Conservation (phyloP, 73 alveolate species). For the Breviolum minutum region DNA sequence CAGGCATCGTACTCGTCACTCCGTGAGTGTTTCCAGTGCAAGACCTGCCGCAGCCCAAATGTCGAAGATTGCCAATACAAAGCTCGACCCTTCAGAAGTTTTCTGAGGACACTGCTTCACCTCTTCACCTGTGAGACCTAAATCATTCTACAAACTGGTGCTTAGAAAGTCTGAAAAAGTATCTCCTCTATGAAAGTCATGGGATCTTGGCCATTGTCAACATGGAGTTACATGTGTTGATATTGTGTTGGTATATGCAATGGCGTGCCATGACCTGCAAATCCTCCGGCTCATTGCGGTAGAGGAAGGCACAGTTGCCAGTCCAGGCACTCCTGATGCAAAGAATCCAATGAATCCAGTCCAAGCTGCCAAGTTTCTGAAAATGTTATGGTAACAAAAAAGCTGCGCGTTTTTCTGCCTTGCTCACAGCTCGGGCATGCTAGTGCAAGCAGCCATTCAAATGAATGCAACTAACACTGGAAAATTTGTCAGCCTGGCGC, state of each 20-base stretch:
- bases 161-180: not conserved
- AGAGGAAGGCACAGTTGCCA: slow-evolving; percentile 73
- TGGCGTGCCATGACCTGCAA: slow-evolving; percentile 4
- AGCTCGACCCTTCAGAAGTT: not conserved
- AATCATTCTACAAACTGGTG: too few species aligned
- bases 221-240: too few species aligned
- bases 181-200: not conserved
- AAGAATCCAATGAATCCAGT: not conserved
- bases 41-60: not conserved
- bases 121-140: too few species aligned
- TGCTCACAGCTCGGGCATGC: not conserved
- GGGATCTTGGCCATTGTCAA: not conserved
- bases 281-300: slow-evolving; percentile 85
- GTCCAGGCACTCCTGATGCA: slow-evolving; percentile 80
- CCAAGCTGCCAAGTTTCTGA: not conserved
- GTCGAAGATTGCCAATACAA: not conserved
- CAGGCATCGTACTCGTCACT: slow-evolving; percentile 86
- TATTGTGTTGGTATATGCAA: too few species aligned
- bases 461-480: not conserved
- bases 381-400: not conserved
- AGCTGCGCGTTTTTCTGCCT: not conserved
- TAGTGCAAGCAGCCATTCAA: not conserved
- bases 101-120: not conserved
- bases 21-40: slow-evolving; percentile 60
- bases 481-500: not conserved